Evolutionary conservation across 2,329 filamentous ascomycete species (phyloP), one percentile per base, ranked within the genome.

Genomic region (Chaetomiaceae sp.): DNA sequence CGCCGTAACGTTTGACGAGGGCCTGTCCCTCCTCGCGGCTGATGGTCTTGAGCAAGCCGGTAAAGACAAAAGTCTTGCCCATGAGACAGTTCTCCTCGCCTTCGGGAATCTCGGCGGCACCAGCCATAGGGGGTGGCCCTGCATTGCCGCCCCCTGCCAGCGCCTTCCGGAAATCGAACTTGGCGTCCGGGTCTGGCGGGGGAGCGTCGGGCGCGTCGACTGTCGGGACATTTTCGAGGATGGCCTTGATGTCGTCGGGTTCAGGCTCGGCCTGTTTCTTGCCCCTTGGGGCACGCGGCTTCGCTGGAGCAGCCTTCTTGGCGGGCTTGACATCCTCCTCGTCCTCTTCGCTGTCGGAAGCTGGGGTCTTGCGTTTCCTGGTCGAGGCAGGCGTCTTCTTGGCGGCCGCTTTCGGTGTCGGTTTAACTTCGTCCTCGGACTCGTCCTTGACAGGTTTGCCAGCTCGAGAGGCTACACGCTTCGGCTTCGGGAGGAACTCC

Each of bases 61-160:
- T 99, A 64, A 99, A 99, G 25, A 99, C 94, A 66, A 99, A 99
- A 0, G 84, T 88, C 51, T 97, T 77, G 0, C 95, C 94, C 51
- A 85, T 85, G 52, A 99, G 80, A 66, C 94, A 99, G 63, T 96
- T 95, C 11, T 94, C 89, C 48, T 85, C 84, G 7, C 94, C 94
- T 19, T 82, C 80, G 0, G 94, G 94, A 46, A 96, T 73, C 15
- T 95, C 89, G 27, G 77, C 82, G 9, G 78, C 73, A 11, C 83
- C 84, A 20, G 81, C 76, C 45, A 80, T 79, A 7, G 82, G 81
- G 17, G 89, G 82, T 19, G 83, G 81, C 3, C 82, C 80, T 15
- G 82, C 73, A 67, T 81, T 85, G 54, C 76, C 82, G 15, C 80
- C 82, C 51, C 82, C 77, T 62, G 76, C 69, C 55, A 69, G 72